A percentile compares a stretch with the other conserved stretches of the same genome.
Conservation (phyloP, 345 rosid species). For the Moricandia arvensis region DNA sequence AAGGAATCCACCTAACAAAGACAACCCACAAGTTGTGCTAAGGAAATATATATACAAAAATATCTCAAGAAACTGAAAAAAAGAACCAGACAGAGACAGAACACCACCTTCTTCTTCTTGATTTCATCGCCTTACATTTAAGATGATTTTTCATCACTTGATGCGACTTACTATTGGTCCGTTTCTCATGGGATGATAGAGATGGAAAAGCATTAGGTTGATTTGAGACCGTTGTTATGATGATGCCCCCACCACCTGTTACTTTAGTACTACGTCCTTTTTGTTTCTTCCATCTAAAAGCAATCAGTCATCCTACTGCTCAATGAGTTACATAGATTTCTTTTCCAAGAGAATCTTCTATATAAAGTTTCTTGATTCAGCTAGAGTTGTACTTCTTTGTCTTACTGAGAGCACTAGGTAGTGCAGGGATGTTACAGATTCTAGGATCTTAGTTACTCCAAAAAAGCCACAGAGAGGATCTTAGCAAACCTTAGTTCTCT, state of each 20-base stretch:
- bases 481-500: too few relatives aligned
- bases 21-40: slow-evolving; percentile 34
- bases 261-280: slow-evolving; percentile 17
- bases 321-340: not conserved
- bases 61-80: slow-evolving; percentile 27
- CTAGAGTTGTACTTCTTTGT: slow-evolving; percentile 8
- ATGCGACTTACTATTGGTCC: slow-evolving; percentile 20
- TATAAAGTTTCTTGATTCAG: not conserved
- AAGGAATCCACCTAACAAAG: slow-evolving; percentile 36
- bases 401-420: slow-evolving; percentile 4
- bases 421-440: not conserved
- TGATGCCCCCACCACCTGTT: slow-evolving; percentile 26
- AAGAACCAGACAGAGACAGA: slow-evolving; percentile 27
- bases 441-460: slow-evolving; percentile 4
- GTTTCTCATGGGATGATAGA: slow-evolving; percentile 4
- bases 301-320: not conserved
- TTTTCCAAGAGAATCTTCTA: slow-evolving; percentile 1
- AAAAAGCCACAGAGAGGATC: not conserved
- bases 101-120: slow-evolving; percentile 21
- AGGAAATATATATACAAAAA: not conserved
- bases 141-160: not conserved
- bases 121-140: slow-evolving; percentile 12
- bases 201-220: slow-evolving; percentile 7
- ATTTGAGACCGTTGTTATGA: slow-evolving; percentile 30
- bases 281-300: slow-evolving; percentile 25